A percentile compares a stretch with the other conserved stretches of the same genome.
These are phyloP conservation scores for Mucor lusitanicus DNA, from an alignment of 371 early-diverging fungal species.

Conservation along the genomic window DNA sequence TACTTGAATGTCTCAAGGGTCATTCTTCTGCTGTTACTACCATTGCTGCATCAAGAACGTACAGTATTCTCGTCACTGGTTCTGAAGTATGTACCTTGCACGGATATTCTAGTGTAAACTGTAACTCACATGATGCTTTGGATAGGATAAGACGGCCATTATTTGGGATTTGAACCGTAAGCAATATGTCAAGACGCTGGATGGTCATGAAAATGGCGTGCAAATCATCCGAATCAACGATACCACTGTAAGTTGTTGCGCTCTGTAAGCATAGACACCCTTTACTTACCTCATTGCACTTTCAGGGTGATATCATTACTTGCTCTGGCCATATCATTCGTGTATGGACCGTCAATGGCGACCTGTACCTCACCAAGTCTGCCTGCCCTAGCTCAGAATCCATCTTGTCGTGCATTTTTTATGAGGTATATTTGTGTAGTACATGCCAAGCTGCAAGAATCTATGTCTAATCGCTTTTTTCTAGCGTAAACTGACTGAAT, in stretches of 20 bases:
- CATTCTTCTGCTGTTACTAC: constrained; percentile 63
- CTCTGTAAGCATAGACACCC: neutral
- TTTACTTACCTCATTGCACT: neutral
- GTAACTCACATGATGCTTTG: neutral
- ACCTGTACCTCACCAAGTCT: constrained; percentile 58
- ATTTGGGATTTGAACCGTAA: constrained; percentile 78
- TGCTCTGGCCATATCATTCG: constrained; percentile 62
- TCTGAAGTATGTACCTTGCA: constrained; percentile 48
- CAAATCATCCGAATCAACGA: constrained; percentile 62
- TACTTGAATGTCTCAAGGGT: constrained; percentile 67
- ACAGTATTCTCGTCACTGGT: constrained; percentile 70
- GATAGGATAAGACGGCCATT: constrained; percentile 68
- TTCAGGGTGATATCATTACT: constrained; percentile 71
- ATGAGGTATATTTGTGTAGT: constrained; percentile 39
- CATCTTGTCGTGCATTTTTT: constrained; percentile 60
- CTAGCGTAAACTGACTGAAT: constrained; percentile 24
- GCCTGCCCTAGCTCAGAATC: constrained; percentile 60
- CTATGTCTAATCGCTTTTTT: neutral
- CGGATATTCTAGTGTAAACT: neutral
- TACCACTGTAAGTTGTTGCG: constrained; percentile 45
- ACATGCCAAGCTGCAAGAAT: neutral
- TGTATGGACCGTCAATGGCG: constrained; percentile 78
- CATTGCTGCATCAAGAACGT: constrained; percentile 65
- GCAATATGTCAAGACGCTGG: constrained; percentile 64
- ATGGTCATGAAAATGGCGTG: constrained; percentile 61